Base-by-base conservation (phyloP, 164 flowering plant genomes). In the Cinnamomum micranthum region DNA sequence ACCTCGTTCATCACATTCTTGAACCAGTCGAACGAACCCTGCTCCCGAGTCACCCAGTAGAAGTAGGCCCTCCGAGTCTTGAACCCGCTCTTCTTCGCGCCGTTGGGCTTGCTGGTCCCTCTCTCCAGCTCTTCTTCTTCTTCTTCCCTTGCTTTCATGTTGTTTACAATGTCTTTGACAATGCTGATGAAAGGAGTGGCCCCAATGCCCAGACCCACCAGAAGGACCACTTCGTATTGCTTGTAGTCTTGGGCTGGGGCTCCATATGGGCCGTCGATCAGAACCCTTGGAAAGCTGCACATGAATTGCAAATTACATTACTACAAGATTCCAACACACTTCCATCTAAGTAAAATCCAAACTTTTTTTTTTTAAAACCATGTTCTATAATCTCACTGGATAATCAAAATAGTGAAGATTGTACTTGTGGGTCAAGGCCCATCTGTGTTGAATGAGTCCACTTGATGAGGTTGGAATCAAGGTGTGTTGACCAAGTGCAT, bases 241-340 rank as follows among this genome's bases (percentile, higher is more conserved):
- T 90, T 92, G 90, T 94, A 94, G 81, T 92, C 97, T 77, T 94
- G 98, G 7, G 98, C 94, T 47, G 98, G 98, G 17, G 98, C 97
- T 55, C 98, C 98, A 60, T 88, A 92, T 13, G 98, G 94, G 3
- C 98, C 98, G 74, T 94, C 98, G 9, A 94, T 92, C 82, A 88
- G 70, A 47, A 93, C 87, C 82, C 75, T 87, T 0, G 98, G 98
- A 68, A 90, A 89, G 69, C 93, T 90, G 87, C 64, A 9, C 50
- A 55, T 13, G 60, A 15, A 55, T 55, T 17, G n/a, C 17, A 55
- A 55, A 17, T 15, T 17, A 55, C n/a, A 15, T 55, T 15, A 55
- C 19, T 15, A 55, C 12, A 55, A 55, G 60, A 55, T 15, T 12
- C 60, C 12, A 55, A 55, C 9, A 41, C 47, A 35, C 47, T 33